Evolutionary conservation across 306 rosid genomes (phyloP).

Genomic region (Luffa aegyptiaca): DNA sequence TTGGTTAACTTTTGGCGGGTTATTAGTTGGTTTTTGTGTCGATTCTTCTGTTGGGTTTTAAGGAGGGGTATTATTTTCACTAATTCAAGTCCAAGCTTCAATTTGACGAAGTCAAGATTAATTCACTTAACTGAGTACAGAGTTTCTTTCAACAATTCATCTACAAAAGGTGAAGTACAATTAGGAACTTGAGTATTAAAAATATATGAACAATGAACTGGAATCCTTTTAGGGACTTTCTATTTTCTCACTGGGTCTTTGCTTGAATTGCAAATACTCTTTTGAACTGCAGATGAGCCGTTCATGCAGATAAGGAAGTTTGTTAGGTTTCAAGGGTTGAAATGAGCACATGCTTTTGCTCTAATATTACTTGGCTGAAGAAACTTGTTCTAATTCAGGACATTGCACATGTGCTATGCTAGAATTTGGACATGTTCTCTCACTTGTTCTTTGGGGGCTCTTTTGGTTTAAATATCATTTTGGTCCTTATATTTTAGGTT

Average conservation of each 20-base stretch:
- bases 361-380: not conserved
- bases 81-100: not conserved
- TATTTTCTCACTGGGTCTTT: not conserved
- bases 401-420: not conserved
- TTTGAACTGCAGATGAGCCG: not conserved
- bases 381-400: not conserved
- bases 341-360: not conserved
- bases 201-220: not conserved
- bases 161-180: not conserved
- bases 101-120: no score
- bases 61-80: not conserved
- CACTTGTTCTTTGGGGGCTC: not conserved
- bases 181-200: not conserved
- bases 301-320: not conserved
- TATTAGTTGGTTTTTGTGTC: not conserved
- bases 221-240: not conserved
- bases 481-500: no score
- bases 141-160: no score
- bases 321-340: not conserved
- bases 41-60: not conserved
- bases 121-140: no score
- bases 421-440: not conserved
- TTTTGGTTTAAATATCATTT: not conserved
- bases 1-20: not conserved
- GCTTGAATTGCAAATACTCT: not conserved